Conservation (phyloP, 176 grass and related monocot genomes). For the Cocos nucifera region DNA sequence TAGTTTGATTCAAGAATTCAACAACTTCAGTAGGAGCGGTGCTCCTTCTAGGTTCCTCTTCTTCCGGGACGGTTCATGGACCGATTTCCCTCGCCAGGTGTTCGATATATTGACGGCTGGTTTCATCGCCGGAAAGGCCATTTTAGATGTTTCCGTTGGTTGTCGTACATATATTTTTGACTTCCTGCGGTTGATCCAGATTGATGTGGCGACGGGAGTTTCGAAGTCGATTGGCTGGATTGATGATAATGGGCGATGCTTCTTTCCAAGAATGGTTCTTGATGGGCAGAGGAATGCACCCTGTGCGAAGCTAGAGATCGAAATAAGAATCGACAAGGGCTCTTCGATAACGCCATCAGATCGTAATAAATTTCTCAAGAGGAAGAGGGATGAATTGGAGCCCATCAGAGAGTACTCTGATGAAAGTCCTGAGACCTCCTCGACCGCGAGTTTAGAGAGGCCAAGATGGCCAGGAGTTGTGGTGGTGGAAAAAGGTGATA, state of each 20-base stretch:
- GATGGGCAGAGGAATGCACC: not conserved
- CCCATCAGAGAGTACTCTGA: conserved; percentile 31
- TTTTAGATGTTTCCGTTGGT: not conserved
- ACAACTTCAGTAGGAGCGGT: not conserved
- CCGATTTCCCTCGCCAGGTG: not conserved
- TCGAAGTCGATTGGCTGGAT: conserved; percentile 5
- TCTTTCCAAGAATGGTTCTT: not conserved
- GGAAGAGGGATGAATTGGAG: conserved; percentile 10
- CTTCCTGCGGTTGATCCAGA: not conserved
- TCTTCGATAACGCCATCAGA: not conserved
- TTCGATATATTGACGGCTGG: not conserved
- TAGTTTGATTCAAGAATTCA: not conserved
- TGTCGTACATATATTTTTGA: not conserved
- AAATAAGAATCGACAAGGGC: not conserved
- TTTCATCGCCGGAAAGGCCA: conserved; percentile 5
- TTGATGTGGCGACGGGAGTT: not conserved
- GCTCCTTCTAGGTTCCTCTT: not conserved
- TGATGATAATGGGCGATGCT: not conserved
- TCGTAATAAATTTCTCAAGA: not conserved
- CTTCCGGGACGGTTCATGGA: not conserved
- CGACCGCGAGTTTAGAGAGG: not conserved
- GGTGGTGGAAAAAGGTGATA: conserved; percentile 30
- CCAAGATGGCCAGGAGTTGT: conserved; percentile 21
- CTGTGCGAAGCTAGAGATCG: too few species aligned
- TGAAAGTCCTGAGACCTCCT: conserved; percentile 7